Evolutionary conservation across 345 rosid genomes (phyloP).

Genomic region (Bruguiera parviflora): DNA sequence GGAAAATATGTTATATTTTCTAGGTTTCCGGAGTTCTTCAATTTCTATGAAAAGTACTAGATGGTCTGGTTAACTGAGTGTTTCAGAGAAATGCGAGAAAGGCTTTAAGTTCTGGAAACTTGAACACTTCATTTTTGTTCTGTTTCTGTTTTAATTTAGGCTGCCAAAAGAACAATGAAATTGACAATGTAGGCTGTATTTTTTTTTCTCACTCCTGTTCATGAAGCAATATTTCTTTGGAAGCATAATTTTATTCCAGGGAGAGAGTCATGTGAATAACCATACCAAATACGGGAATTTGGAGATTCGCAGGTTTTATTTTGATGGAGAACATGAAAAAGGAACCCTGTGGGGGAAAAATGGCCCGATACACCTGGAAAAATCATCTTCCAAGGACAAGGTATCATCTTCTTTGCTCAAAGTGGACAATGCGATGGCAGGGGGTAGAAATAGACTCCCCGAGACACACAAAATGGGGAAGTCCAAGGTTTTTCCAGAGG

Average conservation of each 20-base stretch:
- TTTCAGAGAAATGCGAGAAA: no score
- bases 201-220: background rate
- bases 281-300: background rate
- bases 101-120: no score
- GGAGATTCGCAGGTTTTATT: conserved; percentile 53
- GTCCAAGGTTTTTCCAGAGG: conserved; percentile 42
- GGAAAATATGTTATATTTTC: no score
- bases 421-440: conserved; percentile 44
- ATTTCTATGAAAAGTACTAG: no score
- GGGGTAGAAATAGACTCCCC: conserved; percentile 42
- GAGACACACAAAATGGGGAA: conserved; percentile 39
- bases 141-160: no score
- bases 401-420: conserved; percentile 49
- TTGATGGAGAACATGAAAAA: conserved; percentile 49
- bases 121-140: no score
- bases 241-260: background rate
- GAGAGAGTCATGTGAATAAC: background rate
- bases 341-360: conserved; percentile 43
- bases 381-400: conserved; percentile 43
- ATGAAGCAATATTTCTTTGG: background rate
- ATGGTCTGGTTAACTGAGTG: no score
- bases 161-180: background rate
- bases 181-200: background rate
- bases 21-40: no score
- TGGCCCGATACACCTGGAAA: conserved; percentile 41